These are phyloP conservation scores for Barnettozyma salicaria DNA, from an alignment of 805 yeast species.

Conservation along the genomic window DNA sequence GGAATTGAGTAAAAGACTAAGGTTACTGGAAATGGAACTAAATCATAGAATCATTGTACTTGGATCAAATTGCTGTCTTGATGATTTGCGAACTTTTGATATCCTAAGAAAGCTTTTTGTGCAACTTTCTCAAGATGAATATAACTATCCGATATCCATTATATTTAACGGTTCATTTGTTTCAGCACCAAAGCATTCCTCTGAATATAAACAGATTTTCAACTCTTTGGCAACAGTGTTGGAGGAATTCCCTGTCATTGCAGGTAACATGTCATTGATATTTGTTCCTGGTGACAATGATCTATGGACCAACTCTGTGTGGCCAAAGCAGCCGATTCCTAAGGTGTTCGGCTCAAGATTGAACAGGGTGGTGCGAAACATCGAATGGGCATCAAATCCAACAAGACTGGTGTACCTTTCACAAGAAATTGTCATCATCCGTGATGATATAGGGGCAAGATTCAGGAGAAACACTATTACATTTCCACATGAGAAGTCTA, in stretches of 20 bases:
- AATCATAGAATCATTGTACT: constrained; percentile 60
- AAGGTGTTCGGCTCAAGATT: constrained; percentile 63
- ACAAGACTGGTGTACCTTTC: constrained; percentile 68
- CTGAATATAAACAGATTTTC: constrained; percentile 59
- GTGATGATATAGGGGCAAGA: constrained; percentile 69
- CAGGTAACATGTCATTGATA: constrained; percentile 49
- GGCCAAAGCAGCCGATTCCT: constrained; percentile 78
- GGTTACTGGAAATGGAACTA: constrained; percentile 49
- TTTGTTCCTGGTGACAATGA: constrained; percentile 89
- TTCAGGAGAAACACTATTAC: constrained; percentile 63
- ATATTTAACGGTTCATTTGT: constrained; percentile 78
- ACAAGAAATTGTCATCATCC: constrained; percentile 70
- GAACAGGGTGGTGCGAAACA: constrained; percentile 47
- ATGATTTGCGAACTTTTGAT: constrained; percentile 50
- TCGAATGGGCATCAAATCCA: constrained; percentile 72
- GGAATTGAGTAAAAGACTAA: constrained; percentile 48
- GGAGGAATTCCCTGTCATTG: constrained; percentile 49
- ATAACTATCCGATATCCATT: constrained; percentile 56
- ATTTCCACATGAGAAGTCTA: constrained; percentile 34
- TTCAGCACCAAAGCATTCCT: constrained; percentile 55
- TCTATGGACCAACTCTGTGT: constrained; percentile 79
- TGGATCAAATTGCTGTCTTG: constrained; percentile 71
- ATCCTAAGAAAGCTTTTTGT: constrained; percentile 60
- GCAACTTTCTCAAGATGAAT: constrained; percentile 45
- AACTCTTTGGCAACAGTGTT: constrained; percentile 67